Evolutionary conservation across 805 yeast genomes (phyloP), one percentile per base, ranked within the genome.

Genomic region (Metschnikowia amazonensis): DNA sequence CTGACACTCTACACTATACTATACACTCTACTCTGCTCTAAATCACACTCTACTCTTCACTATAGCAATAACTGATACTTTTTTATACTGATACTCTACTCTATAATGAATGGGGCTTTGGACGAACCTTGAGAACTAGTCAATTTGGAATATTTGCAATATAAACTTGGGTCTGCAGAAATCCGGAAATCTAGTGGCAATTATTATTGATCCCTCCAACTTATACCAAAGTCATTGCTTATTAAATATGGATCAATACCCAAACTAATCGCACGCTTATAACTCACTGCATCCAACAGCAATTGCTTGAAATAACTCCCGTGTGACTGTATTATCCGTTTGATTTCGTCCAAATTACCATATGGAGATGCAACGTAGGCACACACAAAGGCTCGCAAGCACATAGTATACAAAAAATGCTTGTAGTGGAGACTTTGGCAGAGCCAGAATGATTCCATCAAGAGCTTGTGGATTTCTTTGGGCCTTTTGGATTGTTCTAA

Each of bases 311-410:
- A 24, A 2, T 8, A 14, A 5, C 13, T 2, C 2, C 4, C 14
- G 11, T 30, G 28, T 2, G 42, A 20, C 4, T 9, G 20, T 38
- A 33, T 33, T 2, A 44, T 23, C 3, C 24, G 32, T 5, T 30
- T 16, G 21, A 41, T 20, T 25, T 44, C 54, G 35, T 32, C 23
- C 4, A 28, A 16, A 10, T 25, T 29, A 6, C 51, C 53, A 9
- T 25, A 29, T 3, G 51, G 49, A 6, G 55, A 50, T 3, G 32
- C 39, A 13, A 50, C 28, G 16, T 50, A 48, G 14, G 51, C 47
- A 13, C 35, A 16, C 5, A 50, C 8, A 20, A 46, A 47, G 8
- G 53, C 35, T 18, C 43, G 49, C 17, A 45, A 16, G 35, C 51
- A 44, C 7, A 46, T 14, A n/a, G 13, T 8, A 10, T 43, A 43